Conservation (phyloP, 1,284 basidiomycete species). For the Ustilago nuda region DNA sequence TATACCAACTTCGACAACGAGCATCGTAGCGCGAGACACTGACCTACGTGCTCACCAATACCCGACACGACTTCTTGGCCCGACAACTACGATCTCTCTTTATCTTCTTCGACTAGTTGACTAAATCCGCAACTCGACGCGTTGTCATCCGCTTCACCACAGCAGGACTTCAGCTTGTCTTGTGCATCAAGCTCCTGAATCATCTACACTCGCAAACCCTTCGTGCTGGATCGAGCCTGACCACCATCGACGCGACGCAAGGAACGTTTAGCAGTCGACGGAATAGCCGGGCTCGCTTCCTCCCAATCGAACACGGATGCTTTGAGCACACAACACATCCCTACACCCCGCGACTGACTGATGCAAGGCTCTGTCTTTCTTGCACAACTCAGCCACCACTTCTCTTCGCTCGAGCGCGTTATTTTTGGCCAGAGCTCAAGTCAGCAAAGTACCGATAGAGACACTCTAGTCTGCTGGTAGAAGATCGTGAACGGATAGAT, state of each 20-base stretch:
- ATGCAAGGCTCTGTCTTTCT: no score
- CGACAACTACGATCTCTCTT: background rate
- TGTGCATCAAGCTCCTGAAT: no score
- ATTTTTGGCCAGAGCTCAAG: no score
- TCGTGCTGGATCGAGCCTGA: no score
- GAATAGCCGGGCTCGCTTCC: background rate
- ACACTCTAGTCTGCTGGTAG: no score
- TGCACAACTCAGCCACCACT: no score
- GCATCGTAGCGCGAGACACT: no score
- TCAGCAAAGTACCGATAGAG: no score
- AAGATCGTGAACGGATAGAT: background rate
- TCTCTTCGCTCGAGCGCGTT: no score
- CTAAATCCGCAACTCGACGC: background rate
- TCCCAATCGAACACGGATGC: background rate
- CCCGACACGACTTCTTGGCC: background rate
- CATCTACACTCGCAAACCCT: no score
- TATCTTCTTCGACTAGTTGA: background rate
- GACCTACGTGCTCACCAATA: background rate
- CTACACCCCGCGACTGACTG: no score
- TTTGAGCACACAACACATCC: background rate
- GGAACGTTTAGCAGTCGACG: background rate
- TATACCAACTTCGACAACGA: background rate
- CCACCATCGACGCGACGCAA: background rate
- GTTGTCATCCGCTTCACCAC: background rate
- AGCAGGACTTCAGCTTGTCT: background rate